A percentile compares a stretch with the other conserved stretches of the same genome.
These are phyloP conservation scores for Aureobasidium pullulans DNA, from an alignment of 2,329 filamentous ascomycete species.

Conservation along the genomic window DNA sequence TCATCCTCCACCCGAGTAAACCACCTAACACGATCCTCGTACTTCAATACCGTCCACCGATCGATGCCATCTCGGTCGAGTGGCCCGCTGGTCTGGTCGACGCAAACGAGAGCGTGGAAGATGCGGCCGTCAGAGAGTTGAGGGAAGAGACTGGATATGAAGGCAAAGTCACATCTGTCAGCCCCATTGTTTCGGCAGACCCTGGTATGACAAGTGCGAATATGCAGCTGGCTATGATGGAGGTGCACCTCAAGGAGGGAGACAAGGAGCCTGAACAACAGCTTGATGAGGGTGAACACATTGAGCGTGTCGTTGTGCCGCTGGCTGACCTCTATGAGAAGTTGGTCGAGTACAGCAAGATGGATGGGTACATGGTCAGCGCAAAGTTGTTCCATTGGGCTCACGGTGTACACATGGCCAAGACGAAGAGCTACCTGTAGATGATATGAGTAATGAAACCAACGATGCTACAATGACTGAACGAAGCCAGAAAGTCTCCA, in stretches of 20 bases:
- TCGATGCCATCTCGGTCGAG: constrained; percentile 51
- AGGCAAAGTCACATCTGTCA: constrained; percentile 44
- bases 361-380: constrained; percentile 47
- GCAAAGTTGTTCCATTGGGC: constrained; percentile 57
- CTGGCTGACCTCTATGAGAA: constrained; percentile 49
- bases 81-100: constrained; percentile 55
- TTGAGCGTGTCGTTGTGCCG: constrained; percentile 51
- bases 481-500: too few species aligned
- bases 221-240: constrained; percentile 48
- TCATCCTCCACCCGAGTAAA: constrained; percentile 41
- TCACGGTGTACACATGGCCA: constrained; percentile 43
- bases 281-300: constrained; percentile 55
- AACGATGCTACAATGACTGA: too few species aligned
- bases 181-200: constrained; percentile 55
- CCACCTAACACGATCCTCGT: constrained; percentile 48
- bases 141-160: constrained; percentile 59
- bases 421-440: constrained; percentile 9
- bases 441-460: background rate
- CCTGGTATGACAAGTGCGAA: constrained; percentile 37
- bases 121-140: constrained; percentile 51
- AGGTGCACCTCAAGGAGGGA: constrained; percentile 45
- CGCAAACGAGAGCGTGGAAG: constrained; percentile 46
- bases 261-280: constrained; percentile 49
- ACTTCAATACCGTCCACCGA: constrained; percentile 53
- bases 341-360: constrained; percentile 39